Evolutionary conservation across 176 grass and related monocot genomes (phyloP).

Genomic region (Microstegium vimineum): DNA sequence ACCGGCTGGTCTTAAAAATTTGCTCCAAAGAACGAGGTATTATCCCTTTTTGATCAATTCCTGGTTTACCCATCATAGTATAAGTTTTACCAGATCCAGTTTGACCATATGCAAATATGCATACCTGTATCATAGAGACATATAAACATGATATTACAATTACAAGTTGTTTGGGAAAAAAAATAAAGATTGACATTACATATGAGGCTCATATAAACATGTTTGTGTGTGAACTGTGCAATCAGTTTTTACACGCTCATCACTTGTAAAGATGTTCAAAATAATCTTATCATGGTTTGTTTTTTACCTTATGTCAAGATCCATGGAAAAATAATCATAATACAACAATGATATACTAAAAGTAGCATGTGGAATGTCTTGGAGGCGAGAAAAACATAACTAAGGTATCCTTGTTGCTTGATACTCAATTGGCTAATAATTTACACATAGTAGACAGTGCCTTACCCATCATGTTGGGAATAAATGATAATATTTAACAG

Average conservation of each 20-base stretch:
- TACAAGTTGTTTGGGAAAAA: neutral
- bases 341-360: neutral
- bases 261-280: conserved; percentile 3
- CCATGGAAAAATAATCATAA: neutral
- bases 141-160: neutral
- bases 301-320: neutral
- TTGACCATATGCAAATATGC: conserved; percentile 99
- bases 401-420: no score
- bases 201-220: neutral
- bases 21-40: conserved; percentile 93
- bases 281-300: neutral
- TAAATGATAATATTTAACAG: neutral
- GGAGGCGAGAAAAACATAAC: neutral
- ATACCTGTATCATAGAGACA: conserved; percentile 53
- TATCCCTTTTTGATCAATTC: conserved; percentile 60
- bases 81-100: conserved; percentile 99
- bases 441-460: neutral
- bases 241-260: neutral
- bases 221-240: neutral
- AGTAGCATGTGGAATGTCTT: neutral
- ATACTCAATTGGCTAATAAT: neutral
- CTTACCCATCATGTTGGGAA: neutral
- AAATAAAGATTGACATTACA: neutral
- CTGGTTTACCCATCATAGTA: conserved; percentile 90
- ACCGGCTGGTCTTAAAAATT: conserved; percentile 72